Base-by-base conservation (phyloP, 108 stramenopile species). In the Discostella stelligeroides region DNA sequence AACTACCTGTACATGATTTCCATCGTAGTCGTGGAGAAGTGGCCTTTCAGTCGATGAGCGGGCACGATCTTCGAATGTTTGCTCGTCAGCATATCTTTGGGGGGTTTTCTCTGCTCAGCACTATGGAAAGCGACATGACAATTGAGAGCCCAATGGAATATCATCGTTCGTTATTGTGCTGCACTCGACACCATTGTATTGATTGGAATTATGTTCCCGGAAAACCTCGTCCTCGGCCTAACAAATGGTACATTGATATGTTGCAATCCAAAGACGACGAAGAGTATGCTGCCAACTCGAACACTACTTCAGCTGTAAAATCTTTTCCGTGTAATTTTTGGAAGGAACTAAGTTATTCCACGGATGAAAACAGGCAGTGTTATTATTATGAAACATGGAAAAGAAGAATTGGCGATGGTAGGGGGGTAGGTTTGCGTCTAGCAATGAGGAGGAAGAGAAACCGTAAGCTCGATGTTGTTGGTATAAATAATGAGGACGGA, bases 51-150 rank as follows among this genome's bases (percentile, higher is more conserved):
- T 34, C 6, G 6, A 66, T 86, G 71, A 72, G 61, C 58, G 81
- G 80, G 8, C 27, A 79, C 3, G 80, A 93, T 45, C 81, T 96
- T 24, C 84, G 91, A 15, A 29, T 87, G 10, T 92, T 85, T 79
- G 89, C 92, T 21, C 70, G 95, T 28, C 90, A 92, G 56, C 95
- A 96, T 69, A 88, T 90, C 27, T 96, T 96, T 83, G 93, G 88
- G 7, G 95, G 95, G 15, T 87, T 84, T 60, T 88, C 94, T 0
- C 37, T 60, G 24, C 23, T 79, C 37, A 23, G 34, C 6, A 30
- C 49, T 14, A 41, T 55, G 40, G 65, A 50, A 72, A 46, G 21
- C 34, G n/a, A 46, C 12, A 48, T 30, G 42, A 58, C 5, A 28
- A 37, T 27, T 3, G 63, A 38, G 0, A 29, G 54, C 63, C 53